Conservation (phyloP, 2,329 filamentous ascomycete species). For the Fonsecaea monophora region DNA sequence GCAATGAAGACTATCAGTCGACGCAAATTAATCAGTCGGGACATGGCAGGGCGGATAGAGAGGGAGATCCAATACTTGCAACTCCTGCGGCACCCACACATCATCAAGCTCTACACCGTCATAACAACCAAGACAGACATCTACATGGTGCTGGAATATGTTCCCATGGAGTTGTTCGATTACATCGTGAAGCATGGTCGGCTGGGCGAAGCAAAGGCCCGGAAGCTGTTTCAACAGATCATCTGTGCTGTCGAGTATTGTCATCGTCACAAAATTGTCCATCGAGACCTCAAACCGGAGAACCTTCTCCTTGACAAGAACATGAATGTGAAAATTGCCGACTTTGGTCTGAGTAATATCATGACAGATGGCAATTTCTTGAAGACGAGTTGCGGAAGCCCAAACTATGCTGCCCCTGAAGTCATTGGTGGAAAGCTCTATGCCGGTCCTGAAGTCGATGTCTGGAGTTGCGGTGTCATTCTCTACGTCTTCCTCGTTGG, state of each 20-base stretch:
- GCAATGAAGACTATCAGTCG: constrained; percentile 97
- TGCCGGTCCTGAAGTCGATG: constrained; percentile 95
- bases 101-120: constrained; percentile 98
- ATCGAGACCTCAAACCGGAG: constrained; percentile 96
- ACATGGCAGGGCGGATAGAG: constrained; percentile 98
- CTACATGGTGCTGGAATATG: constrained; percentile 99
- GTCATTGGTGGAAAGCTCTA: constrained; percentile 98
- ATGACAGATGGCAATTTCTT: constrained; percentile 99
- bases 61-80: constrained; percentile 98
- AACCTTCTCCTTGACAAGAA: constrained; percentile 94
- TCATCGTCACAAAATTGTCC: constrained; percentile 97
- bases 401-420: constrained; percentile 96
- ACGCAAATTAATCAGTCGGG: constrained; percentile 92
- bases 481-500: constrained; percentile 70
- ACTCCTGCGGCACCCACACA: constrained; percentile 92
- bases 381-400: constrained; percentile 97
- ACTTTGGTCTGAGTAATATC: constrained; percentile 98
- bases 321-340: constrained; percentile 98
- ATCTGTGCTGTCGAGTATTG: constrained; percentile 99
- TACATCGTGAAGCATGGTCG: constrained; percentile 95
- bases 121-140: constrained; percentile 95
- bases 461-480: constrained; percentile 74
- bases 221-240: constrained; percentile 98
- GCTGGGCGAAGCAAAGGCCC: constrained; percentile 89
- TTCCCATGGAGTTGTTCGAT: constrained; percentile 94